Base-by-base conservation (phyloP, 2,329 filamentous ascomycete genomes). In the Cladosporium sp. region DNA sequence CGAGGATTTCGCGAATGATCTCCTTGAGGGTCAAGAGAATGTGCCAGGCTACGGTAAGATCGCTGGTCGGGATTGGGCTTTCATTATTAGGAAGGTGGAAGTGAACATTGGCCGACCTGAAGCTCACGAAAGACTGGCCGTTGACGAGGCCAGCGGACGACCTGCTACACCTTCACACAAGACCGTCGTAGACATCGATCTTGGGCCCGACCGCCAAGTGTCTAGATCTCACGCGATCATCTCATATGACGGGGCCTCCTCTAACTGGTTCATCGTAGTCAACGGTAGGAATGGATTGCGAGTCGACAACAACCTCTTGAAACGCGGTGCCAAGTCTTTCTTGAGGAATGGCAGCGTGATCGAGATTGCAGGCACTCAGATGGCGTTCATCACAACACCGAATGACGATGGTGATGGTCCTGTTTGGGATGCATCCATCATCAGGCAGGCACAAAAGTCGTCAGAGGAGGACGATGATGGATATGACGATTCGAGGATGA, bases 311-410 rank as follows among this genome's bases (percentile, higher is more conserved):
- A 75, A 77, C 51, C 78, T 83, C 19, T 76, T 95, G 57, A 89
- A 88, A 67, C 81, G 86, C 52, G 87, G 88, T 12, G 77, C 81
- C 37, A 80, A 84, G 35, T 82, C 84, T 34, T 77, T 83, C 28
- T 80, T 99, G 24, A 84, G 85, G 40, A 96, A 92, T 66, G 94
- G 94, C 58, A 87, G 93, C 70, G 90, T 97, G 42, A 87, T 99
- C 58, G 91, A 96, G 69, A 90, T 97, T 68, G 89, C 88, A 66
- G 90, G 90, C 54, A 89, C 94, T 1, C 93, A 99, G 77, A 99
- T 99, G 94, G 93, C 97, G 80, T 99, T 99, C 73, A 90, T 97
- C 48, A 83, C 96, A n/a, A 93, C 94, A 0, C 85, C 83, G 89
- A 68, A 81, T 81, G 20, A 83, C 77, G 66, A 91, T 88, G 68